phyloP scores from a whole-genome alignment of 164 flowering plant genomes.

The Macadamia integrifolia region DNA sequence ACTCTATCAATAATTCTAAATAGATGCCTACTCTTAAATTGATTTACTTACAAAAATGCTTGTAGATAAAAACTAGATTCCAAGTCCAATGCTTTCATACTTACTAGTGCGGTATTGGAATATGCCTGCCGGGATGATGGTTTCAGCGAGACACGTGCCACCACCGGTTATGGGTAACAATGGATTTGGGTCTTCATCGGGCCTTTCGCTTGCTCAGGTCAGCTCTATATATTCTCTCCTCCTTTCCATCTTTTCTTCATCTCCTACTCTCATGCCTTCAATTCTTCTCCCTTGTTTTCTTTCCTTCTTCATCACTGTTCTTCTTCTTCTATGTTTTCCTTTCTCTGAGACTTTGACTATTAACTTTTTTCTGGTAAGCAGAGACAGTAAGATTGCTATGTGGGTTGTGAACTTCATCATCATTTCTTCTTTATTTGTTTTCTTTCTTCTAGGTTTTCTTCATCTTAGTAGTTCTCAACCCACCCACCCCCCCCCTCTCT shows the following conservation, averaged over 20 bases:
- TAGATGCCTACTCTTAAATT: too few relatives aligned
- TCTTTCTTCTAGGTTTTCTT: too few relatives aligned
- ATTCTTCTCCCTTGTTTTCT: not conserved
- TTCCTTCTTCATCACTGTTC: not conserved
- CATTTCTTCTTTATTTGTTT: not conserved
- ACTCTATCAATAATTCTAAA: too few relatives aligned
- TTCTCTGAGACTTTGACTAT: not conserved
- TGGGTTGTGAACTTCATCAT: not conserved
- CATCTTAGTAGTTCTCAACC: too few relatives aligned
- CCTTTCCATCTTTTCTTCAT: not conserved
- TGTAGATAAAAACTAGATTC: too few relatives aligned
- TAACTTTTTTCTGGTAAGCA: too few relatives aligned
- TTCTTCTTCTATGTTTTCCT: not conserved
- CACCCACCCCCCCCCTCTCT: too few relatives aligned
- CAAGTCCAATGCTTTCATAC: too few relatives aligned
- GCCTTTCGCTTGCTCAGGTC: constrained; percentile 23
- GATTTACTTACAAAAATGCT: too few relatives aligned
- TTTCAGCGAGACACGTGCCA: constrained; percentile 15
- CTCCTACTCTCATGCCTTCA: too few relatives aligned
- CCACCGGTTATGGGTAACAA: constrained; percentile 15
- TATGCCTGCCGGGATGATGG: constrained; percentile 21
- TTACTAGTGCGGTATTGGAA: constrained; percentile 2
- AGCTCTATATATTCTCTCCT: constrained; percentile 7
- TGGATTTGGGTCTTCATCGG: constrained; percentile 21
- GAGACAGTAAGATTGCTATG: too few relatives aligned